Base-by-base conservation (phyloP, 495 filamentous ascomycete species). In the Endocarpon pusillum region DNA sequence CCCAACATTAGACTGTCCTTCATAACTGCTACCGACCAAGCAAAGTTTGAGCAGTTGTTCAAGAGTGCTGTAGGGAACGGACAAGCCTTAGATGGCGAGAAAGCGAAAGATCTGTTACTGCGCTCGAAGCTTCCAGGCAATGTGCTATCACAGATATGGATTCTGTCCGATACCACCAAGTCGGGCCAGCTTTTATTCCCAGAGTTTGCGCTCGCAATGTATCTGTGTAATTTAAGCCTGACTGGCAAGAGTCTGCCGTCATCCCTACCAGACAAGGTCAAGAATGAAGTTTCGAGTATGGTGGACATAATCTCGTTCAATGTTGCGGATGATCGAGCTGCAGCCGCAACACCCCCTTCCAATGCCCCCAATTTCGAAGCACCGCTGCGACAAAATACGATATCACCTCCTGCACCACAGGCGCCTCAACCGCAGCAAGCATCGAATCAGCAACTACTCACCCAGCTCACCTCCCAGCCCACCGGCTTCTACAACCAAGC, bases 251-350 rank as follows among this genome's bases (percentile, higher is more conserved):
- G 71, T 0, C 47, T 99, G 7, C 91, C 91, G 1, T 43, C 61
- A 1, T 49, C 50, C 9, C 60, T 99, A 2, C 87, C 91, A 0
- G 86, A 94, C 25, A 77, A 69, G 25, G 73, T 96, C 31, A 77
- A 69, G 55, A 99, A 96, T 50, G 91, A 99, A 55, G 91, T 99
- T 19, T 94, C 87, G 7, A 91, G 91, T 48, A 96, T 99, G 89
- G 91, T 99, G 21, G 91, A 99, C 49, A 96, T 96, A 27, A 99
- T 99, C 42, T 93, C 87, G 14, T 96, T 96, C 52, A 81, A 81
- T 38, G 72, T 94, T 14, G 72, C 73, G 0, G 91, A 97, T 43
- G 78, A 86, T 11, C 64, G 57, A 12, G 69, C 76, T 10, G 34
- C 48, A 39, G 55, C 58, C 9, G 46, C 62, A 21, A 48, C 62